Evolutionary conservation across 306 rosid genomes (phyloP), one percentile per base, ranked within the genome.

Genomic region (Erythrophleum fordii): DNA sequence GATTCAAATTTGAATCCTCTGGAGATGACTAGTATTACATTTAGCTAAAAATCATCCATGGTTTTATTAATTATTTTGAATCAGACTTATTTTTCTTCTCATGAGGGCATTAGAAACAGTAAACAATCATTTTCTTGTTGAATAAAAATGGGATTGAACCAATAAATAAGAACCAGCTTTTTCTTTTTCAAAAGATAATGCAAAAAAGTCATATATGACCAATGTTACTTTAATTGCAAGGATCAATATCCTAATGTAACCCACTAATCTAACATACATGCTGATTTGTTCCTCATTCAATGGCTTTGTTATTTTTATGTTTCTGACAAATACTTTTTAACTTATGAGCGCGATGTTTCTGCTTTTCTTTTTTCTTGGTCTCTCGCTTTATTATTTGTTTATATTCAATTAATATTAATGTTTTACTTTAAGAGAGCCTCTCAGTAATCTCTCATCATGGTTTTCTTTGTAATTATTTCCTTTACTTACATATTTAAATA

Each of bases 201-300:
- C n/a, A 8, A 74, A 67, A 82, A 74, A 82, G 88, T 83, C 86
- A 72, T 73, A 72, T 73, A 72, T 84, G 90, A 88, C 75, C 83
- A n/a, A 82, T 84, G 81, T 82, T 26, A 83, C 85, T 78, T 88
- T 86, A 77, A 53, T 88, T 83, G 72, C 65, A 37, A 82, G 51
- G 56, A 74, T 90, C 87, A 65, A 80, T 86, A 86, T 89, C 83
- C 85, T 88, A 84, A 83, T 90, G 93, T 87, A 82, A 23, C 90
- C 94, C 97, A 92, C 90, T 87, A 81, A 91, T 85, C 92, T 77
- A 82, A 80, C 88, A 89, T 73, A 10, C 51, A 64, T 34, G 83
- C 81, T 82, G 53, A 77, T 84, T 83, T 78, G 73, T 78, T 80
- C 83, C 79, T 82, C 82, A 82, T 79, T 89, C 73, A 72, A 82